Evolutionary conservation across 2,329 filamentous ascomycete species (phyloP).

Genomic region (Hypoxylon sp.): DNA sequence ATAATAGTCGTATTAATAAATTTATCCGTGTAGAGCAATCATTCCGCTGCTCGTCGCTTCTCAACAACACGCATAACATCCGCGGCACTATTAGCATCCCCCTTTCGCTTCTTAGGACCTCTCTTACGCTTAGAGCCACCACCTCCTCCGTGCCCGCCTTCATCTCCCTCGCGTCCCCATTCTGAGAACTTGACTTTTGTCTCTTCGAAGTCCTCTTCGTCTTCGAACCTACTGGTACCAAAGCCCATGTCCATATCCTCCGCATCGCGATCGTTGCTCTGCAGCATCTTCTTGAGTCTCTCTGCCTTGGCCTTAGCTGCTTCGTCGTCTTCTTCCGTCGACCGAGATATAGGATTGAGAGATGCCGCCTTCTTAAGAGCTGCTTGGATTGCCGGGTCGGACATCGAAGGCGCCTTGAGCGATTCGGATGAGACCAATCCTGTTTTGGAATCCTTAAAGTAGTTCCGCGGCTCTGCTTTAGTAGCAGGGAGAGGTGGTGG

Average conservation of each 20-base stretch:
- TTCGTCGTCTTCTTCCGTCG: slow-evolving; percentile 55
- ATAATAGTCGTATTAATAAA: neutral
- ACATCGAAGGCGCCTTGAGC: slow-evolving; percentile 66
- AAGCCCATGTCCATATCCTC: slow-evolving; percentile 96
- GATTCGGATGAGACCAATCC: slow-evolving; percentile 65
- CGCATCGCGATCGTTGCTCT: slow-evolving; percentile 80
- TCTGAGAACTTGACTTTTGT: slow-evolving; percentile 74
- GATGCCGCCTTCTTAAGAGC: slow-evolving; percentile 86
- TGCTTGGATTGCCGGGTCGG: slow-evolving; percentile 82
- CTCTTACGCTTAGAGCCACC: slow-evolving; percentile 73
- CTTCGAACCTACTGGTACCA: slow-evolving; percentile 85
- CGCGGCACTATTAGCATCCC: slow-evolving; percentile 79
- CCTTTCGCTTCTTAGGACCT: slow-evolving; percentile 79
- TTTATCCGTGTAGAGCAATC: slow-evolving; percentile 17
- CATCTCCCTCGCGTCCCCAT: slow-evolving; percentile 68
- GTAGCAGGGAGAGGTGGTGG: slow-evolving; percentile 58
- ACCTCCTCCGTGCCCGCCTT: slow-evolving; percentile 59
- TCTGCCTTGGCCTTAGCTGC: slow-evolving; percentile 70
- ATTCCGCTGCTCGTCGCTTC: slow-evolving; percentile 58
- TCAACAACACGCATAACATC: slow-evolving; percentile 87
- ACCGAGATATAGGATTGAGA: slow-evolving; percentile 62
- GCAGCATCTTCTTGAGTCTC: slow-evolving; percentile 79
- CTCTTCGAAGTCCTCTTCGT: slow-evolving; percentile 84
- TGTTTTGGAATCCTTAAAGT: slow-evolving; percentile 71
- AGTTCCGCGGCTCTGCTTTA: slow-evolving; percentile 62